phyloP scores from a whole-genome alignment of 164 flowering plant species.

The Buxus sempervirens region DNA sequence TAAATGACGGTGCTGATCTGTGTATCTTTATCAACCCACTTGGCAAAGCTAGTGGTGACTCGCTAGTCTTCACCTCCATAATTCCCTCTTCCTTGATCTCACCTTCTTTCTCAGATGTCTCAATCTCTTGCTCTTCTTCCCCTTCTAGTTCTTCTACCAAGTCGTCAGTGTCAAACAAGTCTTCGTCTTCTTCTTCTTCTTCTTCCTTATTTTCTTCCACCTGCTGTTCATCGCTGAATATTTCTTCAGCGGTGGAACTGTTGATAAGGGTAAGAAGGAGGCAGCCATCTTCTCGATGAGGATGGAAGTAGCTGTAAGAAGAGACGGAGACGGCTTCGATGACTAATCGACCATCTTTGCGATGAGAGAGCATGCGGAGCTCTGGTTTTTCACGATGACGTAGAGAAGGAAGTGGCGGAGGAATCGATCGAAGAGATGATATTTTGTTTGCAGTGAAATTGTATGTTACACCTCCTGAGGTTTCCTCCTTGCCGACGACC shows the following conservation, averaged over 20 bases:
- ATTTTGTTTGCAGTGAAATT: conserved; percentile 16
- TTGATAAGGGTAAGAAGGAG: conserved; percentile 47
- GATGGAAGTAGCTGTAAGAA: conserved; percentile 38
- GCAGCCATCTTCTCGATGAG: conserved; percentile 63
- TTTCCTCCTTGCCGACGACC: conserved; percentile 3
- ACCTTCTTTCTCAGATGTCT: conserved; percentile 2
- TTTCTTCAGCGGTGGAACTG: background rate
- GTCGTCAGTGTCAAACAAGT: too few species aligned
- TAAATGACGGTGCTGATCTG: conserved; percentile 38
- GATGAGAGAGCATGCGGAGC: conserved; percentile 44
- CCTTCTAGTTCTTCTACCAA: conserved; percentile 9
- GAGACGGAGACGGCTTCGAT: conserved; percentile 63
- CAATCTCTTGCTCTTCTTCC: conserved; percentile 13
- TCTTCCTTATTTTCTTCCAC: conserved; percentile 11
- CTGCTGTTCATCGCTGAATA: conserved; percentile 11
- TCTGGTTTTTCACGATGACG: conserved; percentile 39
- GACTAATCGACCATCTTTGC: conserved; percentile 60
- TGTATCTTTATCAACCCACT: conserved; percentile 32
- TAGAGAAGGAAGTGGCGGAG: conserved; percentile 70
- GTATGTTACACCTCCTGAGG: conserved; percentile 18
- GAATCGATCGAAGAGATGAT: conserved; percentile 33
- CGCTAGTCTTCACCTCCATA: conserved; percentile 4
- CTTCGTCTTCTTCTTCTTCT: conserved; percentile 16
- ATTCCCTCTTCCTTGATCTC: conserved; percentile 1
- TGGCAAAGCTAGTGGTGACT: conserved; percentile 15